phyloP scores from a whole-genome alignment of 176 grass and related monocot species.

The Aegilops longissima region DNA sequence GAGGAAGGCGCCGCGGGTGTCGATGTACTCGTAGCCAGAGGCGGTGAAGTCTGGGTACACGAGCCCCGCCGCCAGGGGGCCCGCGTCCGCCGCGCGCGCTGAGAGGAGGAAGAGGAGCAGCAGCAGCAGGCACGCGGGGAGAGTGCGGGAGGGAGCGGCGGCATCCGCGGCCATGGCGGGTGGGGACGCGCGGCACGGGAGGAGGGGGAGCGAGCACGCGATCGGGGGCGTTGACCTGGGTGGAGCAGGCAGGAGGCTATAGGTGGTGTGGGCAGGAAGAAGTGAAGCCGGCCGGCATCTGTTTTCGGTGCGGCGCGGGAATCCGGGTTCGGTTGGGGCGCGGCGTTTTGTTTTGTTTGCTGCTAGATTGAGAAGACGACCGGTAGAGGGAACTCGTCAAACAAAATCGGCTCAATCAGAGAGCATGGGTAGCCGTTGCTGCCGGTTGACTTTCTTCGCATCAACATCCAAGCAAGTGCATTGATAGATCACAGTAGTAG shows the following conservation, averaged over 20 bases:
- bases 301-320: neutral
- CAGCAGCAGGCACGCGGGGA: constrained; percentile 16
- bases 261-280: constrained; percentile 11
- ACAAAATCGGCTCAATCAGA: neutral
- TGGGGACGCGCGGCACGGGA: constrained; percentile 8
- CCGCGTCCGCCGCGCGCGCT: constrained; percentile 16
- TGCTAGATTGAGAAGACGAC: neutral
- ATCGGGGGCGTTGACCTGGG: constrained; percentile 14
- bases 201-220: neutral
- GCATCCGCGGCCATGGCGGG: constrained; percentile 63
- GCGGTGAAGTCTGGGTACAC: constrained; percentile 56
- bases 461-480: neutral
- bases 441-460: constrained; percentile 12
- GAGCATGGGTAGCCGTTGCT: neutral
- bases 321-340: constrained; percentile 25
- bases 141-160: neutral
- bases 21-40: constrained; percentile 37
- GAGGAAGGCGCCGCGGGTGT: constrained; percentile 63
- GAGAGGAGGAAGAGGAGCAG: constrained; percentile 36
- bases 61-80: constrained; percentile 32
- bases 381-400: neutral
- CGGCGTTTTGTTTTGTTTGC: neutral
- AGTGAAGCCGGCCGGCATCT: neutral
- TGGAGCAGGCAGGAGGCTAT: neutral
- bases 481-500: neutral